These are phyloP conservation scores for Drosera capensis DNA, from an alignment of 148 eudicot genomes.

Conservation along the genomic window DNA sequence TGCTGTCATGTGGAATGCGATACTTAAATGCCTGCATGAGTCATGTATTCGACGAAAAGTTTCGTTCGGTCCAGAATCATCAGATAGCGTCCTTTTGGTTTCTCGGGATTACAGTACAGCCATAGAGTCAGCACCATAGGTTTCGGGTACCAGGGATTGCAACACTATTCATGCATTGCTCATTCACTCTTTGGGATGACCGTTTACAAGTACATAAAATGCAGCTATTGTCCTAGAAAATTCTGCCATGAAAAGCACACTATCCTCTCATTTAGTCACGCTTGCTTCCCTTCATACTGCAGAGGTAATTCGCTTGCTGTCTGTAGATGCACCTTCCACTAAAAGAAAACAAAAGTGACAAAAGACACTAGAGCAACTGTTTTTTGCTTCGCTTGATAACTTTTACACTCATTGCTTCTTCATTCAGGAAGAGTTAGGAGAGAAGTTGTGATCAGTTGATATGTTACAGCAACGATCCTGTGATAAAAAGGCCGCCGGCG, in stretches of 20 bases:
- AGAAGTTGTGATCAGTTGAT: conserved; percentile 46
- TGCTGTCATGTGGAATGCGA: conserved; percentile 71
- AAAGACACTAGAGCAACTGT: neutral
- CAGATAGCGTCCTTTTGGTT: conserved; percentile 38
- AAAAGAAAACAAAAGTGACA: too few relatives aligned
- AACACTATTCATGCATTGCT: conserved; percentile 52
- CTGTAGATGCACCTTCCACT: too few relatives aligned
- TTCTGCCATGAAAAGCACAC: conserved; percentile 80
- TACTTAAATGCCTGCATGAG: conserved; percentile 77
- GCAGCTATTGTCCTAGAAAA: conserved; percentile 60
- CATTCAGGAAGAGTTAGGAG: conserved; percentile 48
- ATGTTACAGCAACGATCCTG: conserved; percentile 81
- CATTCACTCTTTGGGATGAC: conserved; percentile 87
- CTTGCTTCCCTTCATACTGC: conserved; percentile 83
- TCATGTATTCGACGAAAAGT: conserved; percentile 35
- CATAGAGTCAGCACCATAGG: too few relatives aligned
- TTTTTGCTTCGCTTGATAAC: neutral
- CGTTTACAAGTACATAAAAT: conserved; percentile 68
- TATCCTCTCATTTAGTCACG: conserved; percentile 73
- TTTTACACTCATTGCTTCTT: neutral
- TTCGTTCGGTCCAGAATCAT: conserved; percentile 38
- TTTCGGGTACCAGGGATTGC: too few relatives aligned
- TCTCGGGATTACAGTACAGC: too few relatives aligned
- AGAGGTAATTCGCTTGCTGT: too few relatives aligned
- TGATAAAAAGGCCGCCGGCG: conserved; percentile 69